Evolutionary conservation across 140 eudicot genomes (phyloP), one percentile per base, ranked within the genome.

Genomic region (Oenanthe javanica): DNA sequence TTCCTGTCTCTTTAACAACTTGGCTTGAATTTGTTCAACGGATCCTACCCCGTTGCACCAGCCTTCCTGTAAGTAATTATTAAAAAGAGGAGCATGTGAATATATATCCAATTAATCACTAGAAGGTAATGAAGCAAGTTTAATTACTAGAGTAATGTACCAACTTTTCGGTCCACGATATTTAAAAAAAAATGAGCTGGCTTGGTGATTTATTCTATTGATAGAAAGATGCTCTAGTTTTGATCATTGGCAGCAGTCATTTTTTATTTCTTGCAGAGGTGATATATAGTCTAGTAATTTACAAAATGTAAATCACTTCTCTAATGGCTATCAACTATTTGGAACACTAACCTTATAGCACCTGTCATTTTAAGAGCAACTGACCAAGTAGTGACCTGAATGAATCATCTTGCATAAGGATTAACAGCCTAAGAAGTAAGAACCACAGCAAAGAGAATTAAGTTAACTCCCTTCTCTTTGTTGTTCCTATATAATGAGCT

Each of bases 41-140:
- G 99, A 95, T 79, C 99, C 99, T 77, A 80, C 91, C 80, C 97
- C 84, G 40, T 93, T 97, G 74, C 99, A 95, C 98, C 99, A 95
- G 79, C 99, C 99, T 82, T 93, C 97, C 99, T 92, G 93, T 61
- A 16, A 5, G 76, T 14, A 19, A 48, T 36, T 69, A 14, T 9
- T 6, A 67, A 14, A 31, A 79, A 40, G 4, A 61, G 9, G 38
- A 43, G 4, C 19, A 59, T 13, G 16, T 49, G 21, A 49, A 31
- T 31, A 31, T 31, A 31, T 31, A 31, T 31, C 36, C 36, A 31
- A 31, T 31, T 31, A 31, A 31, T 15, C 61, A 54, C 1, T 54
- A 54, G 61, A 54, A 54, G 61, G n/a, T 54, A 54, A n/a, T n/a
- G 0, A 52, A 52, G 19, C 19, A 52, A 13, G 59, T 15, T 52